phyloP scores from a whole-genome alignment of 495 filamentous ascomycete species.

The Letharia columbiana region DNA sequence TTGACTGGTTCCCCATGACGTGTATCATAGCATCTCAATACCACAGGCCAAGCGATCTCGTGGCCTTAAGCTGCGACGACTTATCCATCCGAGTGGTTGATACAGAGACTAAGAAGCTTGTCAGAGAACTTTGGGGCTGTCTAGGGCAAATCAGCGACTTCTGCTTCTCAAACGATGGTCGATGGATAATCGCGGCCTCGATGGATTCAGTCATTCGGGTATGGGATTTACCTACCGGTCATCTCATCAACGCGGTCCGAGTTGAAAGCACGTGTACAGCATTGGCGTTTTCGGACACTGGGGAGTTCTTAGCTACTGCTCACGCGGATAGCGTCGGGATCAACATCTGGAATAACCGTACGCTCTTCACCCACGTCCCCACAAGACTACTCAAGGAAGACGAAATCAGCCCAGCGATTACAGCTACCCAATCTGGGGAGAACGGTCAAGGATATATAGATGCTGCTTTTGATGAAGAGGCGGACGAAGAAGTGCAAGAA shows the following conservation, averaged over 20 bases:
- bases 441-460: constrained; percentile 62
- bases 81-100: constrained; percentile 82
- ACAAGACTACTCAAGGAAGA: constrained; percentile 70
- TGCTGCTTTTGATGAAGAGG: constrained; percentile 54
- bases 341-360: constrained; percentile 87
- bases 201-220: constrained; percentile 75
- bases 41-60: constrained; percentile 71
- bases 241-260: constrained; percentile 83
- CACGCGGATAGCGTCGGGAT: constrained; percentile 80
- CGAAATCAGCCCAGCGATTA: constrained; percentile 52
- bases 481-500: constrained; percentile 36
- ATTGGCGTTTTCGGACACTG: constrained; percentile 77
- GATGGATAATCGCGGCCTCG: constrained; percentile 86
- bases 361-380: constrained; percentile 78
- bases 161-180: constrained; percentile 83
- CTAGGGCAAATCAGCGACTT: constrained; percentile 75
- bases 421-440: constrained; percentile 76
- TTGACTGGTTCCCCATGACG: constrained; percentile 80
- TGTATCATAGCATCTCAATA: constrained; percentile 66
- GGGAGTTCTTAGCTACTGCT: constrained; percentile 86
- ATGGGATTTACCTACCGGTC: constrained; percentile 93
- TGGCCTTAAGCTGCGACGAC: constrained; percentile 86
- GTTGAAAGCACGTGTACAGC: constrained; percentile 67
- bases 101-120: constrained; percentile 76
- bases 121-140: constrained; percentile 89